Percentiles rank a stretch among this genome's conserved stretches.
phyloP scores from a whole-genome alignment of 345 rosid species.

The Salix viminalis region DNA sequence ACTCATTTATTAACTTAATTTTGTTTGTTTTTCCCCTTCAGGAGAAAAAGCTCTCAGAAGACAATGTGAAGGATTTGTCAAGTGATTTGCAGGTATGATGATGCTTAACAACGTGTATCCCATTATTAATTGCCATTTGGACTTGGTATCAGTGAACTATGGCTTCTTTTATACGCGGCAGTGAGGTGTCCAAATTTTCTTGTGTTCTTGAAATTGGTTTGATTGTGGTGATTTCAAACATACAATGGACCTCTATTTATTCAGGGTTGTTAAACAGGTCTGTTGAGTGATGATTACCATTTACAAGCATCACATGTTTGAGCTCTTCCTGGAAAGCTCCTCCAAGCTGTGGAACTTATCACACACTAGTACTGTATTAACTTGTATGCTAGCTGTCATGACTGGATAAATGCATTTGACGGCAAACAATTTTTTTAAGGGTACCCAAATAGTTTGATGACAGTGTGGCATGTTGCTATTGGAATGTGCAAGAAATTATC shows the following conservation, averaged over 20 bases:
- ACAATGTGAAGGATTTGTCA: constrained; percentile 87
- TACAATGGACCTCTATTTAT: neutral
- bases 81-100: constrained; percentile 74
- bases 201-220: neutral
- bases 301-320: neutral
- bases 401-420: neutral
- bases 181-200: neutral
- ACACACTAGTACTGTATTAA: neutral
- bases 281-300: neutral
- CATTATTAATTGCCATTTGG: neutral
- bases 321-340: neutral
- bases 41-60: constrained; percentile 98
- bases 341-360: no score
- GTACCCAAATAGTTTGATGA: neutral
- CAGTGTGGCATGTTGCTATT: neutral
- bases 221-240: neutral
- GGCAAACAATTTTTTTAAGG: neutral
- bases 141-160: neutral
- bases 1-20: constrained; percentile 7
- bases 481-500: neutral
- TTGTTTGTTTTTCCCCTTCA: constrained; percentile 12
- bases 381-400: neutral
- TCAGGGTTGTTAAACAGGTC: neutral
- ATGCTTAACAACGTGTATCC: neutral
- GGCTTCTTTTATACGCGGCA: neutral